Conservation (phyloP, 768 basidiomycete genomes). For the Fibroporia radiculosa region DNA sequence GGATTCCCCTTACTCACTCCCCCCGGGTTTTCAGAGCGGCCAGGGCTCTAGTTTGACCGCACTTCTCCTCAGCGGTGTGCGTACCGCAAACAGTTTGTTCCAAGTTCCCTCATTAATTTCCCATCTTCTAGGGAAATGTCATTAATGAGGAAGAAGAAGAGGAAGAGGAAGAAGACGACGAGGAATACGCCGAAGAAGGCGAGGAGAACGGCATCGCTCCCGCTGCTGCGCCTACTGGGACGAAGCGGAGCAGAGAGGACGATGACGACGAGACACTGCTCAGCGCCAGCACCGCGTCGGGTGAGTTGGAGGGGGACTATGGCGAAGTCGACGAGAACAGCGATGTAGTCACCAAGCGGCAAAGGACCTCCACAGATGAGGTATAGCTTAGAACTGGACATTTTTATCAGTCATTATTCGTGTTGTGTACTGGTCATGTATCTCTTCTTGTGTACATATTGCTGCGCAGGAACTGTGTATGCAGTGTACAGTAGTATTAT, state of each 20-base stretch:
- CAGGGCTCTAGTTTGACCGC: constrained; percentile 19
- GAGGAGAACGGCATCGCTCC: constrained; percentile 15
- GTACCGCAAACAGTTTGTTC: background rate
- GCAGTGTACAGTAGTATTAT: too few species aligned
- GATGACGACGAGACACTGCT: constrained; percentile 18
- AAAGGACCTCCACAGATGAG: constrained; percentile 5
- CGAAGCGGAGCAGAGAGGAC: constrained; percentile 17
- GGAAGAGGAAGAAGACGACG: constrained; percentile 17
- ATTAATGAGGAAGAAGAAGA: constrained; percentile 11
- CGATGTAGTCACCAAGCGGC: constrained; percentile 22
- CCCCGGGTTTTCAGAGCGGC: constrained; percentile 9
- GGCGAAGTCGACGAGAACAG: constrained; percentile 24
- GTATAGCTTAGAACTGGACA: background rate
- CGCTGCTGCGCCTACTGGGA: constrained; percentile 11
- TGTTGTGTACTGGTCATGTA: too few species aligned
- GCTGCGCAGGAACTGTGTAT: too few species aligned
- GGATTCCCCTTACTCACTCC: background rate
- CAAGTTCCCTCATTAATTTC: too few species aligned
- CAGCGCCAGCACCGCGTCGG: background rate
- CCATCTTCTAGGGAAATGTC: background rate
- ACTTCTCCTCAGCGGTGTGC: constrained; percentile 18
- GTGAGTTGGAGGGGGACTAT: constrained; percentile 14
- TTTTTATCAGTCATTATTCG: background rate
- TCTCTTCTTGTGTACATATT: too few species aligned
- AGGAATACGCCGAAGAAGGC: constrained; percentile 16